Evolutionary conservation across 495 filamentous ascomycete species (phyloP).

Genomic region (Aeminium ludgeri): DNA sequence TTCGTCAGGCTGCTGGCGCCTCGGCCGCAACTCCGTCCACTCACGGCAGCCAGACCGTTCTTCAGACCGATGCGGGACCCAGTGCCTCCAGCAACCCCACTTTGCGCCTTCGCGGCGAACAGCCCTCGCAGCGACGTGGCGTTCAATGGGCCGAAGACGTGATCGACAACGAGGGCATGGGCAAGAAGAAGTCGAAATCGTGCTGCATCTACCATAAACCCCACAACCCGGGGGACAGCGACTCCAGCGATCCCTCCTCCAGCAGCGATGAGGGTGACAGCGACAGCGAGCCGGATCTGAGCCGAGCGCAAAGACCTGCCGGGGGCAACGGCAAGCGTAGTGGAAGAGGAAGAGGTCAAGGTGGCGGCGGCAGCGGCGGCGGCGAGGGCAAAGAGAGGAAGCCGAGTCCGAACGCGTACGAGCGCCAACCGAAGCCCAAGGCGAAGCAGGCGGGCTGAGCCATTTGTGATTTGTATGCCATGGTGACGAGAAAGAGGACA

Average conservation of each 20-base stretch:
- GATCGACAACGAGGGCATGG: constrained; percentile 89
- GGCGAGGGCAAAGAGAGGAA: constrained; percentile 36
- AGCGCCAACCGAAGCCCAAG: constrained; percentile 57
- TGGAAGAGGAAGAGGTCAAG: constrained; percentile 17
- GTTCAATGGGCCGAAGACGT: constrained; percentile 91
- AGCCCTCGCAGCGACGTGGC: constrained; percentile 17
- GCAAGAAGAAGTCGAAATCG: constrained; percentile 91
- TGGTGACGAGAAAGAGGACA: too few relatives aligned
- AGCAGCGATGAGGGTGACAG: constrained; percentile 28
- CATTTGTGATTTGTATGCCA: background rate
- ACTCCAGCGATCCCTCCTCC: constrained; percentile 58
- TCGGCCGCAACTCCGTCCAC: constrained; percentile 3
- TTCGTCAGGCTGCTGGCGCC: too few relatives aligned
- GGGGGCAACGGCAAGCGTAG: constrained; percentile 14
- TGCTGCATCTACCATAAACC: constrained; percentile 97
- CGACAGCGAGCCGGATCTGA: constrained; percentile 37
- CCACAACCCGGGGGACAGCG: constrained; percentile 58
- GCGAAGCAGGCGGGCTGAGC: constrained; percentile 9
- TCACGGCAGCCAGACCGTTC: constrained; percentile 6
- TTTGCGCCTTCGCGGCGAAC: constrained; percentile 23
- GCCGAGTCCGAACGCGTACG: constrained; percentile 84
- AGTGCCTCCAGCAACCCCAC: constrained; percentile 9
- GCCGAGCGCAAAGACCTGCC: constrained; percentile 20
- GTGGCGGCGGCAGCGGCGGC: constrained; percentile 23
- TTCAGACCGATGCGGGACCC: background rate